Evolutionary conservation across 768 basidiomycete species (phyloP), one percentile per base, ranked within the genome.

Genomic region (Trametes gibbosa): DNA sequence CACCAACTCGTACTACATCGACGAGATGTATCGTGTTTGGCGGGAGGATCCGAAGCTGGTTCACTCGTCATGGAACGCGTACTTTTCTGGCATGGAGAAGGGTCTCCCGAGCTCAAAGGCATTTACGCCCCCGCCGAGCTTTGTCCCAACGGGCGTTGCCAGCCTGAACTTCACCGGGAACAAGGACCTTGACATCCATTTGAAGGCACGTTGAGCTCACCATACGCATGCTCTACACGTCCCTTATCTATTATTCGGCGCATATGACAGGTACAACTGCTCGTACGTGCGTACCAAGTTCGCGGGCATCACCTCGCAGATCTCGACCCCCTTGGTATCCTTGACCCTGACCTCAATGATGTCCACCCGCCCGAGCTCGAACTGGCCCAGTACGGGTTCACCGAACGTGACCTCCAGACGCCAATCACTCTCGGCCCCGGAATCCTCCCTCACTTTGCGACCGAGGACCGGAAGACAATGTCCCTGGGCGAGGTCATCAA

Each of bases 201-300:
- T 99, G 55, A 99, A 97, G 83, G 96, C 93, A 41, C n/a, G 54
- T n/a, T n/a, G n/a, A n/a, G n/a, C n/a, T n/a, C 14, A 16, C 17
- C 9, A 2, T 23, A 1, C 27, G 34, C n/a, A 41, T 41, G 6
- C n/a, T 6, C 16, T 7, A 12, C 5, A 17, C 40, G n/a, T 6
- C 40, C 40, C 40, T 6, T n/a, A 9, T 9, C 6, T 16, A 3
- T 43, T 21, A 3, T 3, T 3, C 23, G 10, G 16, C 42, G 7
- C n/a, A 9, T 19, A 43, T 3, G 5, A 17, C 52, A 98, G 95
- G 89, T 94, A 16, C 96, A 99, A 89, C 82, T 98, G 24, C 86
- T 99, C 56, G 93, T 98, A 53, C 89, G 96, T 56, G 96, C 96
- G 3, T 99, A 96, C 75, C 97, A 99, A 85, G 96, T 99, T 12